Evolutionary conservation across 164 flowering plant genomes (phyloP), one percentile per base, ranked within the genome.

Genomic region (Brasenia schreberi): DNA sequence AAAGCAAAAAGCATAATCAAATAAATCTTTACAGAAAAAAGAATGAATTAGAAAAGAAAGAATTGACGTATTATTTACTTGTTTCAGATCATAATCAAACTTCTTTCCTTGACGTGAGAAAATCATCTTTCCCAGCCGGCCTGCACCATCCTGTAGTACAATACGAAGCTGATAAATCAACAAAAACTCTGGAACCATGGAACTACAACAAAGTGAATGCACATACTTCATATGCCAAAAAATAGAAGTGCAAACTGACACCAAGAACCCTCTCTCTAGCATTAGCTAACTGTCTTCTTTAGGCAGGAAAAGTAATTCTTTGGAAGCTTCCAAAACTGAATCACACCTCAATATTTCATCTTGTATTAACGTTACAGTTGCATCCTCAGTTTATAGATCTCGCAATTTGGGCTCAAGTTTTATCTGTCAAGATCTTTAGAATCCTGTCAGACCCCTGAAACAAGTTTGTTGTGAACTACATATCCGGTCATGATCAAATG

Each of bases 61-160:
- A 39, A 9, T 61, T 11, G 27, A 45, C 49, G 10, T 39, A 53
- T 19, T 56, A 44, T 62, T 39, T 76, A 92, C 99, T 88, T 92
- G 99, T 73, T 95, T 95, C 49, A 95, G 80, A 80, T 95, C 99
- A 80, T 84, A 88, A 75, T 95, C 99, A 81, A 95, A 95, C 73
- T 95, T 95, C 83, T 84, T 92, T 65, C 99, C 99, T 79, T 95
- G 97, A 43, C 96, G 82, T 18, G 99, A 77, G 78, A 84, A 95
- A 64, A 95, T 82, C 97, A 95, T 91, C 76, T 95, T 95, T 18
- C 99, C 99, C 68, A 95, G 84, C 64, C 97, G 94, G 49, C 99
- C 99, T 69, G 99, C 97, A 70, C 99, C 99, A 84, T 95, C 99
- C 99, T 94, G 67, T 52, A 77, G 18, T 64, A 16, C 10, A 49